Evolutionary conservation across 371 early-diverging fungal genomes (phyloP).

Genomic region (Mucor ambiguus): DNA sequence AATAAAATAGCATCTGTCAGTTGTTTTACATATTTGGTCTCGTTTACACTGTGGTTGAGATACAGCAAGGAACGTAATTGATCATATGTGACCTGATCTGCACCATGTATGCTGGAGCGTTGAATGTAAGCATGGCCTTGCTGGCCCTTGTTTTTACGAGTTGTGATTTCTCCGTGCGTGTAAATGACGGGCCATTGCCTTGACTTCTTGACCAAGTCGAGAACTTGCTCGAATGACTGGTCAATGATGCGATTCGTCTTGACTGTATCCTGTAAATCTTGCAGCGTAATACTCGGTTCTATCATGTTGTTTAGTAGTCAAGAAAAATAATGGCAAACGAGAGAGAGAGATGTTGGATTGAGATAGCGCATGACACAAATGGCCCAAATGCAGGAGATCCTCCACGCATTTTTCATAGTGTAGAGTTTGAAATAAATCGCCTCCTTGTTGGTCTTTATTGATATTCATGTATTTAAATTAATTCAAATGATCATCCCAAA

Average conservation of each 20-base stretch:
- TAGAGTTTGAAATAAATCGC: not conserved
- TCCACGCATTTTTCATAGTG: slow-evolving; percentile 2
- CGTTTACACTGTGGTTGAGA: not conserved
- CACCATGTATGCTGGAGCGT: not conserved
- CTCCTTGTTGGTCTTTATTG: not conserved
- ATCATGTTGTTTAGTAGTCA: not conserved
- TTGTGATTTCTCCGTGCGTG: not conserved
- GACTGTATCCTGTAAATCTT: not conserved
- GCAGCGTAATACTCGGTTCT: not conserved
- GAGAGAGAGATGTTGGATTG: not conserved
- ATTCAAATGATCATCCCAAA: slow-evolving; percentile 8
- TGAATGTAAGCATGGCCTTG: not conserved
- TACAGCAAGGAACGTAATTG: slow-evolving; percentile 2
- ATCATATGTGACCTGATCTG: slow-evolving; percentile 2
- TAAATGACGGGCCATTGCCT: not conserved
- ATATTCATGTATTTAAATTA: not conserved
- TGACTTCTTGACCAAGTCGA: not conserved
- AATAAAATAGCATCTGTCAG: slow-evolving; percentile 3
- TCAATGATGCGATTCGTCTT: not conserved
- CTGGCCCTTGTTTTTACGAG: not conserved
- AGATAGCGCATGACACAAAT: not conserved
- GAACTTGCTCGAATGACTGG: not conserved
- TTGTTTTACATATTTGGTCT: slow-evolving; percentile 2
- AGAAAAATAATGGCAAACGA: not conserved
- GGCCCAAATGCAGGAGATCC: not conserved